Base-by-base conservation (phyloP, 2,329 filamentous ascomycete species). In the Botrytis cinerea region DNA sequence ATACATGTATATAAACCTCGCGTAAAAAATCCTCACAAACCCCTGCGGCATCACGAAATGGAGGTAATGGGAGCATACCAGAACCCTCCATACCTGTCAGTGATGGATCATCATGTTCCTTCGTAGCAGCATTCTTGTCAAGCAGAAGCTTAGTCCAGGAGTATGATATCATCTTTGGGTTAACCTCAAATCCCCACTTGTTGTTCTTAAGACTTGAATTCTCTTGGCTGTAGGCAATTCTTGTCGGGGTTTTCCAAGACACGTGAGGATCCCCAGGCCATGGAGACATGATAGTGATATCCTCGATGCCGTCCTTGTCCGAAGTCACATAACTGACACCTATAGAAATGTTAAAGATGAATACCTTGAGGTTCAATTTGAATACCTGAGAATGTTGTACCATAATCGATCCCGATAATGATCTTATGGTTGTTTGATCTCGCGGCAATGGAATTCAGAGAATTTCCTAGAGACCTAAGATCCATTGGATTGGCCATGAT, bases 111-210 rank as follows among this genome's bases (percentile, higher is more conserved):
- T 78, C 77, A 66, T 74, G 46, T 14, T 76, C 62, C 18, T 59
- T 70, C 6, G 28, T 16, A 18, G 63, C 22, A 9, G 78, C 73
- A 68, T 75, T 76, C 16, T 75, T 75, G 35, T 79, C 78, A 51
- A 79, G 76, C 4, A 78, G 54, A 54, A 78, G 77, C 59, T 79
- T 79, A 1, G 78, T 78, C 78, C 78, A 79, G 4, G 78, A 78
- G 51, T 77, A 78, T 38, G 77, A 78, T 7, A n/a, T 73, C 3
- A 75, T 60, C 70, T 77, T 76, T 0, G 78, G 51, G 4, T 72
- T 8, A 9, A 78, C 78, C 43, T 76, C 69, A n/a, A 78, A 79
- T n/a, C 78, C 77, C 76, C 77, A 79, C 57, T 77, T 77, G 46
- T 77, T 74, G 6, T 12, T 70, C 0, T 40, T 8, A 4, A 77